Evolutionary conservation across 1,139 yeast species (phyloP).

Genomic region (Yamadazyma atlantica): DNA sequence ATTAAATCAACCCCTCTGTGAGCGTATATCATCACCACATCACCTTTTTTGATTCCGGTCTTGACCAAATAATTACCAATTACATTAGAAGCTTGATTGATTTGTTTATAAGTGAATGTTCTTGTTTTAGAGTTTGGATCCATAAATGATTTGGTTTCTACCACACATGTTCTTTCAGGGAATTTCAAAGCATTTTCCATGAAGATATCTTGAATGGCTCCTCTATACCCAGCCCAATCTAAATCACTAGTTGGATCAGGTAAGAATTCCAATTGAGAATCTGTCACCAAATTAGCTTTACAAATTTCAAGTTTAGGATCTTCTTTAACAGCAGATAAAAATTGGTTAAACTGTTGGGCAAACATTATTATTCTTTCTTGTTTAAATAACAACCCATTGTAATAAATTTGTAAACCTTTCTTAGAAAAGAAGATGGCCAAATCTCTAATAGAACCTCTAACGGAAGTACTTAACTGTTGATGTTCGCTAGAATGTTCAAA

Average conservation of each 20-base stretch:
- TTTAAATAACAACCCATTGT: slow-evolving; percentile 76
- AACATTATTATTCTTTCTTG: slow-evolving; percentile 66
- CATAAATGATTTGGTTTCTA: slow-evolving; percentile 80
- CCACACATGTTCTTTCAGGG: slow-evolving; percentile 88
- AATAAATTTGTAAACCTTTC: slow-evolving; percentile 44
- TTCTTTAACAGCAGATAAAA: slow-evolving; percentile 31
- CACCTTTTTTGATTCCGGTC: slow-evolving; percentile 85
- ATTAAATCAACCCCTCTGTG: slow-evolving; percentile 96
- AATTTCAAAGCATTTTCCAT: slow-evolving; percentile 75
- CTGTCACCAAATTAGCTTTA: slow-evolving; percentile 65
- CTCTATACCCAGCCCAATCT: slow-evolving; percentile 89
- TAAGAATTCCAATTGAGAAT: slow-evolving; percentile 53
- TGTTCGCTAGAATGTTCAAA: slow-evolving; percentile 48
- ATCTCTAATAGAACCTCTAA: slow-evolving; percentile 60
- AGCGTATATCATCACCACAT: slow-evolving; percentile 96
- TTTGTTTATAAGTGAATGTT: slow-evolving; percentile 77
- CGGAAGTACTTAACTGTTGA: slow-evolving; percentile 49
- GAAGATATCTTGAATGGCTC: slow-evolving; percentile 95
- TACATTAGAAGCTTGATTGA: slow-evolving; percentile 89
- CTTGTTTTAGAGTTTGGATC: slow-evolving; percentile 59
- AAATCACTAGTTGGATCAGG: slow-evolving; percentile 89
- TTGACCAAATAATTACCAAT: slow-evolving; percentile 85
- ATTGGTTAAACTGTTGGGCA: slow-evolving; percentile 70
- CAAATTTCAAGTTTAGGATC: slow-evolving; percentile 50
- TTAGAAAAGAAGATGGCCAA: slow-evolving; percentile 52